Evolutionary conservation across 352 stramenopile species (phyloP), one percentile per base, ranked within the genome.

Genomic region (Globisporangium camurandrum): DNA sequence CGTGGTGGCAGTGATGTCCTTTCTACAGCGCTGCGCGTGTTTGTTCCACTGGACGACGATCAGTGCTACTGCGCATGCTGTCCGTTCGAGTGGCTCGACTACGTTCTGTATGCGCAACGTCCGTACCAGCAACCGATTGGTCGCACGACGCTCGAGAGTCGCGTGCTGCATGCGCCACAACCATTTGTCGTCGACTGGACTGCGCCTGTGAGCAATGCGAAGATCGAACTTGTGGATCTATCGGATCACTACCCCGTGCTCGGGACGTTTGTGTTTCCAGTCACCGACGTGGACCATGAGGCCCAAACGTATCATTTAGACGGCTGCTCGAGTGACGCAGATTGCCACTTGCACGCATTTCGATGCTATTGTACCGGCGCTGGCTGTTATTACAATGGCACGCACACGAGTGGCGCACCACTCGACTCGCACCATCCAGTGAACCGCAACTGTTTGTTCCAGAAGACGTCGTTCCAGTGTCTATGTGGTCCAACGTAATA

Each of bases 21-120:
- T 44, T 66, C 37, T 12, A 34, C 30, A 26, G 31, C 30, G 22
- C 45, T 56, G 33, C 59, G 64, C 23, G 57, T 86, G 23, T 75
- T 71, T 33, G 46, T 71, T 31, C 41, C 71, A 16, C 51, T 54
- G 7, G 61, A 73, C 20, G n/a, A 67, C 61, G 10, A 80, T 84
- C n/a, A n/a, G 62, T 93, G 81, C 59, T 93, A 75, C 45, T 93
- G 81, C 40, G 67, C 81, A 0, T 93, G 81, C 53, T 93, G 81
- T 44, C 78, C 81, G 28, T 50, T 82, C 1, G 81, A 93, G 53
- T 93, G 81, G 81, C 56, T 93, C 19, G 81, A 93, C 64, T 93
- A 93, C 57, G 71, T 90, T 26, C 64, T 93, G 1, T 86, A 83
- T 36, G 79, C 69, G 20, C 62, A 83, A 82, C 59, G 76, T 86